Evolutionary conservation across 257 asterid species (phyloP), one percentile per base, ranked within the genome.

Genomic region (Nicotiana tabacum): DNA sequence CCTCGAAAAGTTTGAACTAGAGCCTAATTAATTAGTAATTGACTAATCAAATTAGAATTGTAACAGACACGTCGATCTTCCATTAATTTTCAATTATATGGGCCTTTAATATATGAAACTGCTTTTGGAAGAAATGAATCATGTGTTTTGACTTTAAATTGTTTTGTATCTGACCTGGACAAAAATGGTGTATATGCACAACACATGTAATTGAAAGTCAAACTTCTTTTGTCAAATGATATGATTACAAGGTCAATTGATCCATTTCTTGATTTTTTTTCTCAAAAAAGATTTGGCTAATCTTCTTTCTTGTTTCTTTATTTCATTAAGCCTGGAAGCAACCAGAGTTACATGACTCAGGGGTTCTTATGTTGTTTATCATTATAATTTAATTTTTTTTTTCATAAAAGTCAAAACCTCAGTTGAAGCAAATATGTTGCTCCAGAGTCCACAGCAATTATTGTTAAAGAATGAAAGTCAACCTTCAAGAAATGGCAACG

Each of bases 401-500:
- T 67, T 2, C 0, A 43, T 11, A 21, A 43, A 10, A 70, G 78
- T 43, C 58, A 70, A n/a, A 69, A 21, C 78, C 78, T 70, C 17
- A 43, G n/a, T 37, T n/a, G 9, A 39, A 69, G 18, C 17, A 69
- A 37, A n/a, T 65, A 65, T 65, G 10, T 65, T 11, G 72, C 5
- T 66, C 10, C 2, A 30, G 4, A 66, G 48, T 66, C 24, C 32
- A 66, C 74, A 66, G 46, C 69, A 64, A 64, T 29, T 66, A 67
- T 67, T 18, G 53, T 65, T 66, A 13, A 48, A 48, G 4, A n/a
- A 51, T 43, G 69, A 65, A 65, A 69, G 83, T 83, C 85, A 83
- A 80, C 77, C 81, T 58, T 69, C n/a, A 68, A 82, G 30, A 18
- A 39, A 64, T 65, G 81, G 24, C 67, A 30, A 57, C 15, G 82